Base-by-base conservation (phyloP, 495 filamentous ascomycete species). In the Neurospora cerealis region DNA sequence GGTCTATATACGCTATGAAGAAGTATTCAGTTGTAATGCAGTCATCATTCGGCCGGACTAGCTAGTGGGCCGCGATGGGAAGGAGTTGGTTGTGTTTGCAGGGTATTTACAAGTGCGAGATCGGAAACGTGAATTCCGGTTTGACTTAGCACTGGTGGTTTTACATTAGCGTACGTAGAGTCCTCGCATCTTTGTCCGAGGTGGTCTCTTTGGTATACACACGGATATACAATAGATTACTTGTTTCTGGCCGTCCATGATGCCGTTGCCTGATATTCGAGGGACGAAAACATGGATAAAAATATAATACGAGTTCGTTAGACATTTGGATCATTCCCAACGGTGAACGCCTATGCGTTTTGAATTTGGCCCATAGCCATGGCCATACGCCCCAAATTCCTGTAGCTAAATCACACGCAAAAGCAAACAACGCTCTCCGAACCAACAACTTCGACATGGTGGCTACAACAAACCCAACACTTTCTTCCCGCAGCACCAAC, bases 191-290 rank as follows among this genome's bases (percentile, higher is more conserved):
- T 62, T 62, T 62, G 11, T 62, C 46, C 13, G 15, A 62, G 54
- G 54, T 62, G 13, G 54, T 62, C 54, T 62, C 54, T 28, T 62
- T 62, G 54, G 54, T 62, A 62, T 62, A 62, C 54, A 62, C 54
- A 62, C 28, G 28, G 54, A 62, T 72, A 72, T 32, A 72, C 34
- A 72, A 72, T 72, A 72, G 71, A 69, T 72, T 69, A 54, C 44
- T 72, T 41, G 54, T 24, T 66, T 54, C 11, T 62, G 54, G 54
- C 28, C 54, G 28, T 62, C 24, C 1, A 3, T 32, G 2, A 54
- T 24, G 46, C 10, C 10, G 21, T 28, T 5, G 21, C 46, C 21
- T 24, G 46, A 10, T 5, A 0, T 5, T 24, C 4, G n/a, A 24
- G 10, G 10, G 46, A 2, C 24, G n/a, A 24, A 6, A 21, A 2